phyloP scores from a whole-genome alignment of 192 early-diverging fungal species.

The Umbelopsis vinacea region DNA sequence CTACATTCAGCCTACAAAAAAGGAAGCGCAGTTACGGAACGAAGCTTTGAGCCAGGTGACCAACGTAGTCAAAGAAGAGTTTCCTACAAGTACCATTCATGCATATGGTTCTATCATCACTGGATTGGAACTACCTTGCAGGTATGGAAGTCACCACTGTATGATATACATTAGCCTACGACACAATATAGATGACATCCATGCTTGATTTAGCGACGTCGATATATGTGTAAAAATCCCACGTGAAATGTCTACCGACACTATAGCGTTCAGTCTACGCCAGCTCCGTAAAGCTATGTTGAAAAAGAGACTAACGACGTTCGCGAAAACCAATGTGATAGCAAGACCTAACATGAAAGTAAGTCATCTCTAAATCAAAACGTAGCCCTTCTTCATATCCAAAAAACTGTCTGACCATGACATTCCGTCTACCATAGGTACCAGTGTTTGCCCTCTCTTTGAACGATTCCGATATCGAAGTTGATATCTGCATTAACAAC shows the following conservation, averaged over 20 bases:
- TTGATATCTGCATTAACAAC: constrained; percentile 31
- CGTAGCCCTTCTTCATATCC: not conserved
- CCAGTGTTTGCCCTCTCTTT: constrained; percentile 21
- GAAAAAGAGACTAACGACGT: not conserved
- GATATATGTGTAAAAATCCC: constrained; percentile 1
- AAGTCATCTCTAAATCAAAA: not conserved
- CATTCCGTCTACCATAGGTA: constrained; percentile 4
- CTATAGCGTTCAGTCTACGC: not conserved
- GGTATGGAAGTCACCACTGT: constrained; percentile 8
- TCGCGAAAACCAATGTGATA: not conserved
- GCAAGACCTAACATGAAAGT: constrained; percentile 3
- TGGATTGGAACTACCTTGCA: constrained; percentile 30
- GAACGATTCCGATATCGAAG: not conserved
- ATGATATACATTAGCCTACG: not conserved
- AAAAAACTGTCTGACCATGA: not conserved
- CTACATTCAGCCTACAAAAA: constrained; percentile 26
- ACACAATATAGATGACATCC: not conserved
- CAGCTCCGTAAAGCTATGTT: not conserved
- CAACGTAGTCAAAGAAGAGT: not conserved
- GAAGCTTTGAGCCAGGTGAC: not conserved
- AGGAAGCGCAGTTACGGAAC: constrained; percentile 13
- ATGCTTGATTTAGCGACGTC: not conserved
- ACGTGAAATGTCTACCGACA: not conserved
- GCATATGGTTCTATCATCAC: constrained; percentile 28
- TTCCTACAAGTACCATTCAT: not conserved